These are phyloP conservation scores for Boletellus ananas DNA, from an alignment of 768 basidiomycete species.

Conservation along the genomic window DNA sequence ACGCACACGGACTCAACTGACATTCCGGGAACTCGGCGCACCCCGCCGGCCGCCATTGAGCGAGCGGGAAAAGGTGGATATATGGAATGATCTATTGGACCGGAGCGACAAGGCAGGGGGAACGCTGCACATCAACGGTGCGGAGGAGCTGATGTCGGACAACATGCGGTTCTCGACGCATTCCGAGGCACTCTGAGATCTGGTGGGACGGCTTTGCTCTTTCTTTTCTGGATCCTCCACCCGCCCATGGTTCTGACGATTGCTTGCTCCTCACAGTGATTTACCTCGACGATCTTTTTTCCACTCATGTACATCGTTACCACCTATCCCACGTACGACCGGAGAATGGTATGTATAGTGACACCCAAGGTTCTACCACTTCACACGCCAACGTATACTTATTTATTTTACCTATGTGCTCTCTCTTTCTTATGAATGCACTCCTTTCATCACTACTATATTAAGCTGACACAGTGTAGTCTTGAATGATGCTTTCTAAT, in stretches of 20 bases:
- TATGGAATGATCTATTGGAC: conserved; percentile 67
- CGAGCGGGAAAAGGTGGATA: conserved; percentile 67
- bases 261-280: background rate
- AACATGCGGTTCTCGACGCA: conserved; percentile 35
- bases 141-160: conserved; percentile 41
- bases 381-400: background rate
- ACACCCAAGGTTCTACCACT: background rate
- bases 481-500: conserved; percentile 4
- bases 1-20: conserved; percentile 32
- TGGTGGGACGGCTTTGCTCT: background rate
- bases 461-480: background rate
- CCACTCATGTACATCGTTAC: conserved; percentile 5
- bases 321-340: conserved; percentile 1
- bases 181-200: conserved; percentile 17
- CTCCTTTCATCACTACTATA: conserved; percentile 1
- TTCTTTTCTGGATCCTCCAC: background rate
- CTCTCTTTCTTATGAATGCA: background rate
- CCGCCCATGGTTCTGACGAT: background rate
- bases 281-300: background rate
- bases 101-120: conserved; percentile 69
- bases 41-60: conserved; percentile 41
- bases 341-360: conserved; percentile 10
- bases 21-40: conserved; percentile 47
- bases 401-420: background rate
- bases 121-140: conserved; percentile 53